phyloP scores from a whole-genome alignment of 2,329 filamentous ascomycete genomes.

The Aureobasidium sp. region DNA sequence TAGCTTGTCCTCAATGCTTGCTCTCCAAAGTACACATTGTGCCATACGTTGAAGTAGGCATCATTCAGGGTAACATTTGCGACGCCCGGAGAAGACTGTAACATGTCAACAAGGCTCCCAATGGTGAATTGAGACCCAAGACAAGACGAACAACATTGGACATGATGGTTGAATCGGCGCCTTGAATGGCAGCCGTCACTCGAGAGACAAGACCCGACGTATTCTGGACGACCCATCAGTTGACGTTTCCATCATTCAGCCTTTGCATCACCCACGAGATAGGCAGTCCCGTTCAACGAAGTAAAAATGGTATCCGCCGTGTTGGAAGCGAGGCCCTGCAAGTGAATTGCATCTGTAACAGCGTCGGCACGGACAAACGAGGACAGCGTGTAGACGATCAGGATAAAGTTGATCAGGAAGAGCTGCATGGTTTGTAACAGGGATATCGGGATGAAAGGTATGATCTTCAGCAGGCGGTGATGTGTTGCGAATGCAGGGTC shows the following conservation, averaged over 20 bases:
- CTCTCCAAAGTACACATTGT: background rate
- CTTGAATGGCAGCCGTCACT: background rate
- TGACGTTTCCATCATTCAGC: background rate
- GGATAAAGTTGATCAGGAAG: background rate
- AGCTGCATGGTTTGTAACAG: constrained; percentile 1
- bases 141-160: background rate
- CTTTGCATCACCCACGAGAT: background rate
- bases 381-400: background rate
- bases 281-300: constrained; percentile 9
- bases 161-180: background rate
- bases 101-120: background rate
- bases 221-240: background rate
- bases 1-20: constrained; percentile 10
- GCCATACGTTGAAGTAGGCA: constrained; percentile 13
- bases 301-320: background rate
- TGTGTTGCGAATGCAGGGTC: background rate
- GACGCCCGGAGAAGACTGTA: background rate
- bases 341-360: background rate
- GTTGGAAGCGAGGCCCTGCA: background rate
- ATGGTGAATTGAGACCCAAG: background rate
- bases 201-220: background rate
- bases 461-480: background rate
- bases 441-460: background rate
- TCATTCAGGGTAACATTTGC: background rate
- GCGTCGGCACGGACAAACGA: constrained; percentile 1